These are phyloP conservation scores for Suillus clintonianus DNA, from an alignment of 768 basidiomycete genomes.

Conservation along the genomic window DNA sequence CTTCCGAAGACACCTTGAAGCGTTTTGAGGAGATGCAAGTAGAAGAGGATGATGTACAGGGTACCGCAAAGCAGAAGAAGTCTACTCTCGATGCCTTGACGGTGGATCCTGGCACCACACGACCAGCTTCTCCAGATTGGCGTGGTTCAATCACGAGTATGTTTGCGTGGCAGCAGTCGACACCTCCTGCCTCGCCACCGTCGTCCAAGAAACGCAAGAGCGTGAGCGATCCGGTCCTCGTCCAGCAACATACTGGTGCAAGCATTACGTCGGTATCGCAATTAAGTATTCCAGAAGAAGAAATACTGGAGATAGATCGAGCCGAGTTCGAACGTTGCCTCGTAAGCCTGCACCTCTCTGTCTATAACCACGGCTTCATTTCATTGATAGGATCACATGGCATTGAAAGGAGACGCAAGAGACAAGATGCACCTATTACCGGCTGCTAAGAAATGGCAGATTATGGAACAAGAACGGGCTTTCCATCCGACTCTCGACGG, in stretches of 20 bases:
- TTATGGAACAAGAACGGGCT: constrained; percentile 59
- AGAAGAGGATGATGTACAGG: constrained; percentile 48
- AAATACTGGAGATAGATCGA: constrained; percentile 35
- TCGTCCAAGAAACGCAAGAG: constrained; percentile 50
- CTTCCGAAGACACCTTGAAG: constrained; percentile 53
- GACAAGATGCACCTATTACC: constrained; percentile 63
- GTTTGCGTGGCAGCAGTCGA: constrained; percentile 60
- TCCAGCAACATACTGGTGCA: constrained; percentile 47
- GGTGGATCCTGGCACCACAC: constrained; percentile 14
- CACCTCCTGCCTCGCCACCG: constrained; percentile 41
- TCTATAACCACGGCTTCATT: constrained; percentile 7
- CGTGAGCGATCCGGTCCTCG: constrained; percentile 71
- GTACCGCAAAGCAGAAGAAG: constrained; percentile 60
- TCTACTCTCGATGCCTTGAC: constrained; percentile 27
- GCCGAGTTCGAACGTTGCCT: constrained; percentile 69
- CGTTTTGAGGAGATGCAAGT: constrained; percentile 46
- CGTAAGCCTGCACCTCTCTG: constrained; percentile 35
- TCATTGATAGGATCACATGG: constrained; percentile 63
- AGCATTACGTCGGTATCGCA: constrained; percentile 15
- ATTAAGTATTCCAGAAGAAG: constrained; percentile 25
- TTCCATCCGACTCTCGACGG: constrained; percentile 36
- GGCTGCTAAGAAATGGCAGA: constrained; percentile 61
- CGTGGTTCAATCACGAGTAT: constrained; percentile 61
- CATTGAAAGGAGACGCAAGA: constrained; percentile 70
- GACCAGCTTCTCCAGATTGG: constrained; percentile 47